Evolutionary conservation across 129 eudicot genomes (phyloP), one percentile per base, ranked within the genome.

Genomic region (Oenanthe sinensis): DNA sequence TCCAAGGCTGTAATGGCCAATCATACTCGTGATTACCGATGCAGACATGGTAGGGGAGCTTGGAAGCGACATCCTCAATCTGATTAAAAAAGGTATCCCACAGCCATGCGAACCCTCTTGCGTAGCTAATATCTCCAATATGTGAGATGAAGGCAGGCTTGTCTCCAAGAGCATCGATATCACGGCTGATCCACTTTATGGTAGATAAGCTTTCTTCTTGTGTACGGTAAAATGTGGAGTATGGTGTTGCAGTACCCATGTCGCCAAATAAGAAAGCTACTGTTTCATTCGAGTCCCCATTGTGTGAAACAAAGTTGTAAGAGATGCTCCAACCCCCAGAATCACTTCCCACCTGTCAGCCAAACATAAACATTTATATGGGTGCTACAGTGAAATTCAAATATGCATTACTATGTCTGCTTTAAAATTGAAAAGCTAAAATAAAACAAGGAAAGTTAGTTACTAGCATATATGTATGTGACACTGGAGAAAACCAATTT

Each of bases 1-100:
- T 96, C 99, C 99, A 96, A 4, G 97, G 99, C 82, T 96, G 99
- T 62, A 76, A 50, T 42, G 97, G 99, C 97, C 97, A 96, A 78
- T 96, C 99, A 40, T 96, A 96, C 77, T 96, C 99, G 62, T 96
- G 99, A 72, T 96, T 96, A 10, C 99, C 99, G 19, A 96, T 96
- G 88, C 99, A 96, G 20, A 96, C 99, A 62, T 90, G 96, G 84
- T 96, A 96, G 0, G 97, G 97, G 62, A 86, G 91, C 85, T 81
- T 87, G 45, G 99, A 90, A 30, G 99, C 99, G 74, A 92, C 83
- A 22, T 90, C 93, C 82, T 96, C 97, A 65, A 96, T 89, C 80
- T 90, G 99, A 85, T 91, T 81, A 43, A 96, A 96, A 84, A 96
- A 96, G 76, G 87, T 89, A 85, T 96, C 99, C 99, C 99, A 96